Conservation (phyloP, 1,284 basidiomycete genomes). For the Microbotryomycetes sp. region DNA sequence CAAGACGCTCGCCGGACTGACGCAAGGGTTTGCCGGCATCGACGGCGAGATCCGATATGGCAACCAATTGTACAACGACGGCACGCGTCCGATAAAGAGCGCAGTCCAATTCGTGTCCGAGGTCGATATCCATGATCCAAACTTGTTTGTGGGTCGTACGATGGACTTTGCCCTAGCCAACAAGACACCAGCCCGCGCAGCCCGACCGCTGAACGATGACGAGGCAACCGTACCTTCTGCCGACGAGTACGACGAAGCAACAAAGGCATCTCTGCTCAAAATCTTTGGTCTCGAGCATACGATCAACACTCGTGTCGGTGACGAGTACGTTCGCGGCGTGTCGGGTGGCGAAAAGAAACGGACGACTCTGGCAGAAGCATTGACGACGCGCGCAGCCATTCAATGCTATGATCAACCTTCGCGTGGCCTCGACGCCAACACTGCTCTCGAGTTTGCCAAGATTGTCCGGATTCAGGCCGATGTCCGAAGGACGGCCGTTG, state of each 20-base stretch:
- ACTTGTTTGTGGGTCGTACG: conserved; percentile 62
- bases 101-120: conserved; percentile 27
- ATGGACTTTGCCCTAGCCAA: background rate
- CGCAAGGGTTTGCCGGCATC: conserved; percentile 54
- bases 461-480: conserved; percentile 36
- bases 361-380: conserved; percentile 54
- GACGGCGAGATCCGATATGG: conserved; percentile 62
- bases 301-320: conserved; percentile 50
- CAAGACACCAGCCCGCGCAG: background rate
- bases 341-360: conserved; percentile 47
- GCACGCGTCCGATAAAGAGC: background rate
- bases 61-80: background rate
- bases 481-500: conserved; percentile 5
- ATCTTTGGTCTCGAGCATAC: conserved; percentile 56
- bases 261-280: conserved; percentile 49
- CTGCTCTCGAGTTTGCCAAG: conserved; percentile 38
- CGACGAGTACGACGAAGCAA: conserved; percentile 48
- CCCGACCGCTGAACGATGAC: background rate
- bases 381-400: conserved; percentile 35
- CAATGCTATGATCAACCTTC: background rate
- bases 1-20: conserved; percentile 62
- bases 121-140: conserved; percentile 66
- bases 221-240: conserved; percentile 45
- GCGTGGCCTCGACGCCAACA: conserved; percentile 38
- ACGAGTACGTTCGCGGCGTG: conserved; percentile 41